Percentiles rank a stretch among this genome's conserved stretches.
These are phyloP conservation scores for Fusarium denticulatum DNA, from an alignment of 2,329 filamentous ascomycete species.

Conservation along the genomic window DNA sequence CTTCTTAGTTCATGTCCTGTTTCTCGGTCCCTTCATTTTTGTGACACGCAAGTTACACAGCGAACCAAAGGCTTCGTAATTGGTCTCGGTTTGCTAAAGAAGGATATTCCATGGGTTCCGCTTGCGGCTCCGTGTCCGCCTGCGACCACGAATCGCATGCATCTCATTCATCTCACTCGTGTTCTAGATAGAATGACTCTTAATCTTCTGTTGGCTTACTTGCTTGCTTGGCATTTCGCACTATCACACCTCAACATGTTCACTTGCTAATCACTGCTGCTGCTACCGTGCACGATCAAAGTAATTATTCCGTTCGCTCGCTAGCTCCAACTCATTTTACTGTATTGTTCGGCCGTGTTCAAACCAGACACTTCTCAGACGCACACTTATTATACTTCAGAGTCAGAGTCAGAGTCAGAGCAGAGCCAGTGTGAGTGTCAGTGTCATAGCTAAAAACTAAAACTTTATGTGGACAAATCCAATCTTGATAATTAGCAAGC, in stretches of 20 bases:
- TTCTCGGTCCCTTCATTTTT: not conserved
- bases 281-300: conserved; percentile 17
- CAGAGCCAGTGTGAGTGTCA: not conserved
- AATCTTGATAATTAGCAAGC: not conserved
- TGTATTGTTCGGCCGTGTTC: not conserved
- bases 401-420: not conserved
- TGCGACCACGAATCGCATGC: not conserved
- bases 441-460: not conserved
- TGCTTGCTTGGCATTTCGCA: not conserved
- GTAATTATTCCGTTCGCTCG: conserved; percentile 24
- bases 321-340: conserved; percentile 26
- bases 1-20: not conserved
- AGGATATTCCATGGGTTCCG: conserved; percentile 15
- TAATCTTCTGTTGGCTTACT: conserved; percentile 9
- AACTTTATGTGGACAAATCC: not conserved
- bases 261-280: conserved; percentile 19
- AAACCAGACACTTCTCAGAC: too few species aligned
- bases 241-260: conserved; percentile 3
- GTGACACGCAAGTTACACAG: conserved; percentile 11
- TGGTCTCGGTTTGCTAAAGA: conserved; percentile 26
- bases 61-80: conserved; percentile 16
- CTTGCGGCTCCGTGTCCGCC: conserved; percentile 14
- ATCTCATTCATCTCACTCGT: not conserved
- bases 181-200: conserved; percentile 8
- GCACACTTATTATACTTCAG: too few species aligned